Evolutionary conservation across 2,329 filamentous ascomycete species (phyloP), one percentile per base, ranked within the genome.

Genomic region (Leptosphaerulina australis): DNA sequence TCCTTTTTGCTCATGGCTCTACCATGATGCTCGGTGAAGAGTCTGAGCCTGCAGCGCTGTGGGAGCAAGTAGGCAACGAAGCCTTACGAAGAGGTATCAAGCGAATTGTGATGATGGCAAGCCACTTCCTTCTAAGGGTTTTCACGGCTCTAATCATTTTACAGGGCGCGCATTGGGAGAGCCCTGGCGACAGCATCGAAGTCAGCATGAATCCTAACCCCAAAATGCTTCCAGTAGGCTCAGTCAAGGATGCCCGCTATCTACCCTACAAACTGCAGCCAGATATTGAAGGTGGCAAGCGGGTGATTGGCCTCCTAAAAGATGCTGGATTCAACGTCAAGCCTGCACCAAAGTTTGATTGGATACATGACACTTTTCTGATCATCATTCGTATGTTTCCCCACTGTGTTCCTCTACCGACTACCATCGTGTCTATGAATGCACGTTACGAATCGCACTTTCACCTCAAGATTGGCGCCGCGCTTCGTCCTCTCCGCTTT

Each of bases 11-110:
- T 3, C 84, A 87, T 78, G 84, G 84, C 62, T 85, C 83, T 21
- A 86, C 83, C 33, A 85, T 85, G 82, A 86, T 86, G 83, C 73
- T 86, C n/a, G 84, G 83, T 21, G 84, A 86, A 62, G 79, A 84
- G 60, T 82, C 78, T 17, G 68, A 74, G 2, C 82, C 81, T 0
- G 83, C 82, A 4, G 74, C 76, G 9, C 86, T 85, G 68, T 87
- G 84, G 84, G 82, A 83, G 61, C 75, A 79, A 55, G 80, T 78
- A 57, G 84, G 84, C 30, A 81, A 85, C 53, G 81, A 82, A 41
- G 83, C 83, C 2, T 75, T 85, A 3, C 77, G 76, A 4, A 70
- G 81, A 46, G 77, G 77, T 7, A 76, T 87, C 63, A 81, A 85
- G 64, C 79, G 82, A 21, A 74, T 86, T 0, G 70, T 87, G 14